Conservation (phyloP, 2,329 filamentous ascomycete genomes). For the Fusarium sp. region DNA sequence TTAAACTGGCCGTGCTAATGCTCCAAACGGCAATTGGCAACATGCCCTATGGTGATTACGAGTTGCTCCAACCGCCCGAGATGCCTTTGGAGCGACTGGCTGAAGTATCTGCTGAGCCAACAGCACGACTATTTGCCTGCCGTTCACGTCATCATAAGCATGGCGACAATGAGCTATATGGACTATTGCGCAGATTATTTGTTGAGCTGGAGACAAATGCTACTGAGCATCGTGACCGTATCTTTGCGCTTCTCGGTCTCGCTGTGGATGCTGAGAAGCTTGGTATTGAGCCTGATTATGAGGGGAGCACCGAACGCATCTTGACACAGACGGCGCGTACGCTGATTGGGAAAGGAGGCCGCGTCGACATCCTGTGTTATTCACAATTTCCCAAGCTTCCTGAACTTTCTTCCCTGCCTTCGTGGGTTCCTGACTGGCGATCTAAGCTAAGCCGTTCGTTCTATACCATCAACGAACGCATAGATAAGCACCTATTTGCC, state of each 20-base stretch:
- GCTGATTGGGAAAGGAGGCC: not conserved
- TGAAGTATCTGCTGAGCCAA: not conserved
- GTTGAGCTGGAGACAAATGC: not conserved
- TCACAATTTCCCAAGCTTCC: not conserved
- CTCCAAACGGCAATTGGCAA: not conserved
- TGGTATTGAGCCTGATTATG: not conserved
- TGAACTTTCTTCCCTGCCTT: not conserved
- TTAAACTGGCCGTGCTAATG: not conserved
- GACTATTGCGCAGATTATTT: not conserved
- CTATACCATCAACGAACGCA: not conserved
- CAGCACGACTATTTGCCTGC: not conserved
- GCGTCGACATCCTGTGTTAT: not conserved
- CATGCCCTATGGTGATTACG: not conserved
- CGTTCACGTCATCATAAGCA: not conserved
- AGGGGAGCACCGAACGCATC: not conserved
- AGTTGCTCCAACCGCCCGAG: not conserved
- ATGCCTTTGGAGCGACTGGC: not conserved
- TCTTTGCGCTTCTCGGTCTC: not conserved
- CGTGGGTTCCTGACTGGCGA: constrained; percentile 13
- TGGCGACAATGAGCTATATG: not conserved
- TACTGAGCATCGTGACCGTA: not conserved
- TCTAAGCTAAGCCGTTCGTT: not conserved
- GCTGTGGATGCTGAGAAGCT: not conserved
- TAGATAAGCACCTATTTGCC: not conserved
- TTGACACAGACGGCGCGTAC: not conserved